Evolutionary conservation across 441 rosid species (phyloP).

Genomic region (Caryocar brasiliense): DNA sequence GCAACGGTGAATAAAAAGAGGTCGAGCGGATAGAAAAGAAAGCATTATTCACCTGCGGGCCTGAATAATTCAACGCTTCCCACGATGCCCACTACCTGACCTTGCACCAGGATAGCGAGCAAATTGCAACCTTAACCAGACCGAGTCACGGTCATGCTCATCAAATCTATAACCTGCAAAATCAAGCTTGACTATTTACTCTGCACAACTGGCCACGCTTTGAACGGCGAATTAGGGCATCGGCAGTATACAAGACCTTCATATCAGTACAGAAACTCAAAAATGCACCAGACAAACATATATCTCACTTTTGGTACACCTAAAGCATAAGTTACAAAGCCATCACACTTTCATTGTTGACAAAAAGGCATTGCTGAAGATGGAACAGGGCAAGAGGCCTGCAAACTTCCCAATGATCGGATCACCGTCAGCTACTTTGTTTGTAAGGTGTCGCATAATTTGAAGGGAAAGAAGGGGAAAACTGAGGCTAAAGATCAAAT

Average conservation of each 20-base stretch:
- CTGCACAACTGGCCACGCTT: slow-evolving; percentile 19
- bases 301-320: slow-evolving; percentile 2
- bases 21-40: slow-evolving; percentile 17
- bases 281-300: slow-evolving; percentile 2
- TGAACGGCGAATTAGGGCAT: slow-evolving; percentile 17
- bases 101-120: slow-evolving; percentile 78
- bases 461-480: neutral
- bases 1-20: slow-evolving; percentile 22
- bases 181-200: slow-evolving; percentile 39
- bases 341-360: neutral
- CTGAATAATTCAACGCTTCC: slow-evolving; percentile 39
- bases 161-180: slow-evolving; percentile 72
- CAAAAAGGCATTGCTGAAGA: neutral
- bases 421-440: neutral
- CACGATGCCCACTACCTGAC: slow-evolving; percentile 64
- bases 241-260: slow-evolving; percentile 6
- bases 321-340: neutral
- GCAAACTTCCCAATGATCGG: neutral
- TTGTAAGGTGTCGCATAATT: too few relatives aligned
- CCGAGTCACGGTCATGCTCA: slow-evolving; percentile 53
- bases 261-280: slow-evolving; percentile 9
- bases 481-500: neutral
- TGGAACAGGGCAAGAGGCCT: neutral
- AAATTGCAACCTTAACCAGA: slow-evolving; percentile 55
- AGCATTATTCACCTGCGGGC: slow-evolving; percentile 35